A percentile compares a stretch with the other conserved stretches of the same genome.
Evolutionary conservation across 139 green algal species (phyloP).

Genomic region (Asterochloris erici): DNA sequence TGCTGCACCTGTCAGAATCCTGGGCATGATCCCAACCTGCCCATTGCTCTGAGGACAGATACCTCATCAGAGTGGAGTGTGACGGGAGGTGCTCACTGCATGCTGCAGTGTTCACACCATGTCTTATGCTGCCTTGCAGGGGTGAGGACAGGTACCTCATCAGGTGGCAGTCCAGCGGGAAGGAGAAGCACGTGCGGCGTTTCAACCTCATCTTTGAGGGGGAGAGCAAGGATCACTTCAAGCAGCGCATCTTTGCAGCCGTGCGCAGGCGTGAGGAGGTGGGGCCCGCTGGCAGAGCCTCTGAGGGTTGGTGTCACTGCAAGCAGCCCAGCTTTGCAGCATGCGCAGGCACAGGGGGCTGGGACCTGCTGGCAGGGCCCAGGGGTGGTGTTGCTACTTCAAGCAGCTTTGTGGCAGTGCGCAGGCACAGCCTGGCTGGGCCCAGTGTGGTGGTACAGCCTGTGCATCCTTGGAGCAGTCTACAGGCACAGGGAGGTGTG

Average conservation of each 20-base stretch:
- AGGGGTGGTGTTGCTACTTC: too few species aligned
- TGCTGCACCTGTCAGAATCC: too few species aligned
- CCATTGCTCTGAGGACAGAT: neutral
- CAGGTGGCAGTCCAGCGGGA: conserved; percentile 46
- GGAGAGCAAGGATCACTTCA: conserved; percentile 53
- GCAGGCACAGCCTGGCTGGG: too few species aligned
- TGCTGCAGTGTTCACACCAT: too few species aligned
- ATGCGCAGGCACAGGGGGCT: too few species aligned
- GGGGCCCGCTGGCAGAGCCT: conserved; percentile 18
- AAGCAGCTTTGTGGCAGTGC: too few species aligned
- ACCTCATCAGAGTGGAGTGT: neutral
- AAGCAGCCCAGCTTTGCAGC: neutral
- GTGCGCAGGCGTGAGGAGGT: conserved; percentile 32
- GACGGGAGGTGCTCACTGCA: neutral
- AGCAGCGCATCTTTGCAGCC: conserved; percentile 27
- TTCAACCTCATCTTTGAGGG: conserved; percentile 67
- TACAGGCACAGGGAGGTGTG: too few species aligned
- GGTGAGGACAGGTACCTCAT: conserved; percentile 50
- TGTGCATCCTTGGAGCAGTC: too few species aligned
- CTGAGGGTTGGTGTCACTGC: neutral
- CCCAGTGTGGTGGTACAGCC: too few species aligned
- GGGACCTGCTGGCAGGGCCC: too few species aligned
- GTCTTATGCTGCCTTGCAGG: conserved; percentile 21
- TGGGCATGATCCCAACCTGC: neutral
- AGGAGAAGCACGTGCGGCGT: conserved; percentile 63